Conservation (phyloP, 345 rosid genomes). For the Populus nigra region DNA sequence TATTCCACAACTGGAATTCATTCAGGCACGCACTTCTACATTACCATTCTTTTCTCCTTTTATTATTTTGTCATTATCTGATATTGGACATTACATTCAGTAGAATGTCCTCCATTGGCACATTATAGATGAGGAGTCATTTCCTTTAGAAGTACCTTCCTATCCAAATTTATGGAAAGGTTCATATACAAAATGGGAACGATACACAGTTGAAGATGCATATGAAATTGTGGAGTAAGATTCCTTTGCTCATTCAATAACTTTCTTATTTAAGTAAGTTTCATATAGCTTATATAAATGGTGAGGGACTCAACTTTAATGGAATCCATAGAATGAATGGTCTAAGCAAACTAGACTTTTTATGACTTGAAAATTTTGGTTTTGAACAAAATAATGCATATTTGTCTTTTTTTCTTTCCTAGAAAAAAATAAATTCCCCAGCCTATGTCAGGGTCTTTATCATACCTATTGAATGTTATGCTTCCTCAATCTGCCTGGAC, state of each 20-base stretch:
- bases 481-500: conserved; percentile 7
- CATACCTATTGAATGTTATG: background rate
- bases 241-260: conserved; percentile 1
- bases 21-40: conserved; percentile 1
- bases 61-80: conserved; percentile 23
- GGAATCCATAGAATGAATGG: background rate
- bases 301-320: background rate
- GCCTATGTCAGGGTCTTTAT: background rate
- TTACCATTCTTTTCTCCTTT: conserved; percentile 11
- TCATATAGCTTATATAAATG: background rate
- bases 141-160: conserved; percentile 85
- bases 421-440: background rate
- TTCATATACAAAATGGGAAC: conserved; percentile 84
- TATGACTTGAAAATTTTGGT: background rate
- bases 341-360: background rate
- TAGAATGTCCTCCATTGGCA: conserved; percentile 99
- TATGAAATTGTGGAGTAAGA: conserved; percentile 76
- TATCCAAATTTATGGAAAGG: conserved; percentile 89
- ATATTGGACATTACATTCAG: conserved; percentile 38
- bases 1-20: conserved; percentile 10
- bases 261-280: background rate
- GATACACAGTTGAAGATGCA: conserved; percentile 91
- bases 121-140: conserved; percentile 83
- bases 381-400: background rate
- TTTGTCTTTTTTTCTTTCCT: background rate